Conservation (phyloP, 2,329 filamentous ascomycete genomes). For the Pseudocercospora vitis region DNA sequence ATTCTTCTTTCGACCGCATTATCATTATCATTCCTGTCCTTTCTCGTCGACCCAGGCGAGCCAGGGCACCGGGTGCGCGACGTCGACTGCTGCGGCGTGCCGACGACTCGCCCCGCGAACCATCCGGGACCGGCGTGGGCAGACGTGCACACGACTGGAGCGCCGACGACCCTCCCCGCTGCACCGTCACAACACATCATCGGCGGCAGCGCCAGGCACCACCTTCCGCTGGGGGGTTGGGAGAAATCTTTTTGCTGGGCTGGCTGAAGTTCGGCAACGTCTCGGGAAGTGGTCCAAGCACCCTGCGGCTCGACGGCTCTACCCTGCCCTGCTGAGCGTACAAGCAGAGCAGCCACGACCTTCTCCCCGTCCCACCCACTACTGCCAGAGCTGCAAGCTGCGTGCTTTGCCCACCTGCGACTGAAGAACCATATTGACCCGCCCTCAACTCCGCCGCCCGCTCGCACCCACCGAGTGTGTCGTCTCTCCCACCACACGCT, state of each 20-base stretch:
- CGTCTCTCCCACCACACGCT: not conserved
- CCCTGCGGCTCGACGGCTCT: not conserved
- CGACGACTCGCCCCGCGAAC: not conserved
- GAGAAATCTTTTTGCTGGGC: too few species aligned
- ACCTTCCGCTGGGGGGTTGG: too few species aligned
- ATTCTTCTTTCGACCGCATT: not conserved
- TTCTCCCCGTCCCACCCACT: not conserved
- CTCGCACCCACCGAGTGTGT: too few species aligned
- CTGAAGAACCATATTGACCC: too few species aligned
- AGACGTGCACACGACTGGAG: too few species aligned
- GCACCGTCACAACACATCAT: not conserved
- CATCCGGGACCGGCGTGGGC: too few species aligned
- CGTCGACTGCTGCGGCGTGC: not conserved
- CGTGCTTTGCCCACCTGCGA: not conserved
- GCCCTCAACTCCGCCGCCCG: too few species aligned
- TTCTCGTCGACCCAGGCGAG: too few species aligned
- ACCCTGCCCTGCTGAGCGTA: not conserved
- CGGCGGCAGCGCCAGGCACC: not conserved
- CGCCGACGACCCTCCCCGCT: too few species aligned
- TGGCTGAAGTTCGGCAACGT: too few species aligned
- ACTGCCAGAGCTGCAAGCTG: not conserved
- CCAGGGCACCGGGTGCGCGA: not conserved
- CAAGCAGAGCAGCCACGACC: not conserved
- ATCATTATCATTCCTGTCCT: too few species aligned
- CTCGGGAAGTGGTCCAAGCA: too few species aligned